phyloP scores from a whole-genome alignment of 306 rosid species.

The Quercus berberidifolia region DNA sequence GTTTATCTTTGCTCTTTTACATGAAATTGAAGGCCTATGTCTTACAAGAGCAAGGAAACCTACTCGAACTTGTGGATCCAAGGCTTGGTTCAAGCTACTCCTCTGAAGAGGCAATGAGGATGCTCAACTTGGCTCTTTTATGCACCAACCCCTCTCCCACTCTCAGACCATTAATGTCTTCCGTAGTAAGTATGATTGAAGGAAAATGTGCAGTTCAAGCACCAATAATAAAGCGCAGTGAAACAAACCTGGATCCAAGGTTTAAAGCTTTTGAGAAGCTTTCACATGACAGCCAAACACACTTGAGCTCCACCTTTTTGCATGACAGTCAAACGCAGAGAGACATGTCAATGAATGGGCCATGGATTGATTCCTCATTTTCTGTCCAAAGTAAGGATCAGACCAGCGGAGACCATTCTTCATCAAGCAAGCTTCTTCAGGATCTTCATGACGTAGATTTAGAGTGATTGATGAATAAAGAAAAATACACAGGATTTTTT shows the following conservation, averaged over 20 bases:
- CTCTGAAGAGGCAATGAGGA: constrained; percentile 25
- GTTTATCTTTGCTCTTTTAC: background rate
- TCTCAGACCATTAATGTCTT: constrained; percentile 39
- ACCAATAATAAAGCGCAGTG: constrained; percentile 22
- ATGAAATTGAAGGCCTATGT: constrained; percentile 24
- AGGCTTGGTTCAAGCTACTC: constrained; percentile 31
- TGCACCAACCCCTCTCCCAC: constrained; percentile 31
- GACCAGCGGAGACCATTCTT: constrained; percentile 13
- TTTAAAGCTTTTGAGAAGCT: constrained; percentile 64
- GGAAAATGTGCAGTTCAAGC: constrained; percentile 17
- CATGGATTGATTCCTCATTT: constrained; percentile 54
- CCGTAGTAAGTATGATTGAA: constrained; percentile 31
- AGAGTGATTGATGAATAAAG: background rate
- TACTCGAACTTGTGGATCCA: constrained; percentile 41
- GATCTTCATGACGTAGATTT: background rate
- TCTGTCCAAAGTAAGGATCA: constrained; percentile 36
- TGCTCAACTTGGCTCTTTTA: constrained; percentile 38
- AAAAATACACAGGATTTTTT: background rate
- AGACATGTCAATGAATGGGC: constrained; percentile 48
- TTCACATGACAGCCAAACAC: constrained; percentile 55
- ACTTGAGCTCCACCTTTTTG: constrained; percentile 29
- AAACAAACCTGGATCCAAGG: constrained; percentile 35
- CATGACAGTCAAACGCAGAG: constrained; percentile 38
- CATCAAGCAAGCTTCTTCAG: constrained; percentile 32
- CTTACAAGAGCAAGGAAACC: constrained; percentile 22